Base-by-base conservation (phyloP, 305 asterid species). In the Euphrasia arctica region DNA sequence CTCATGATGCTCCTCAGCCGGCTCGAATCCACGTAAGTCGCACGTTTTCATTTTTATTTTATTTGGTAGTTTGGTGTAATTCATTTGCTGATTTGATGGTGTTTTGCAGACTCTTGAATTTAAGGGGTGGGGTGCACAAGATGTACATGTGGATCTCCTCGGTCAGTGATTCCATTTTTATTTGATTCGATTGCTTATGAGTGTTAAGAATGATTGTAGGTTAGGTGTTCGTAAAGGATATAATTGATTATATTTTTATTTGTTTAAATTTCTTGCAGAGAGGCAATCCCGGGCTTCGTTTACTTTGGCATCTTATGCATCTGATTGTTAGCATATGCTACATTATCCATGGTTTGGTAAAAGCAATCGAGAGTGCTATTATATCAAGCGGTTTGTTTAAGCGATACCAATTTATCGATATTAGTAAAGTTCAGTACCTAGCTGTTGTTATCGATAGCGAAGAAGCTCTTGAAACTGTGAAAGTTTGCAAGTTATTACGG, bases 381-480 rank as follows among this genome's bases (percentile, higher is more conserved):
- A 88, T 94, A 68, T 79, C 97, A 49, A 64, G 77, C 63, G 87
- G 91, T 36, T 60, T 79, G 50, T 59, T 82, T 62, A 75, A 79
- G 83, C 81, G 70, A 58, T 88, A 86, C 73, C 74, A 66, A 68
- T 42, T 72, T 54, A 72, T 94, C 68, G 81, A 91, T 70, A 72
- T 82, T 76, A 75, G 85, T 75, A 86, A 80, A 73, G 93, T 91
- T 45, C 74, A 69, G 69, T 91, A 82, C 76, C 85, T 94, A 68
- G 98, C 96, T 10, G 72, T 94, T 78, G 98, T 83, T 77, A 79
- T 94, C 58, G 99, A 91, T 74, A 87, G 99, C 55, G 89, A 81
- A 72, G 97, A 94, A 83, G 97, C 97, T 61, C 74, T 72, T 28
- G 70, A 88, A 45, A 85, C 89, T 54, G 42, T 72, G 66, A 85